Evolutionary conservation across 768 basidiomycete species (phyloP), one percentile per base, ranked within the genome.

Genomic region (Amanita jacksonii): DNA sequence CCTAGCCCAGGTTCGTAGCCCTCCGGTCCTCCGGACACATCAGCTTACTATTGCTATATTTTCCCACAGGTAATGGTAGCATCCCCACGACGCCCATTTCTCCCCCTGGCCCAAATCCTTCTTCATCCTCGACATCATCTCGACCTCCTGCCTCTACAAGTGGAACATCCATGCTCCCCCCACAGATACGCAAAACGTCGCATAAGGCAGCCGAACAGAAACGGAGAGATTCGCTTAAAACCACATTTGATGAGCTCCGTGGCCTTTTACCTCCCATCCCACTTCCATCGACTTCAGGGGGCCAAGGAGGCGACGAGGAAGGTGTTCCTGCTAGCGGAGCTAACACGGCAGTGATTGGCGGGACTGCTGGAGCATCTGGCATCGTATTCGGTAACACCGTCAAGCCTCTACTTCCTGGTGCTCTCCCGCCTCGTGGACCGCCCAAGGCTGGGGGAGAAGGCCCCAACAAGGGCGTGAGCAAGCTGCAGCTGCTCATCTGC

Each of bases 131-230:
- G 2, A 15, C 36, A 16, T 15, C n/a, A n/a, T n/a, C n/a, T n/a
- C n/a, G n/a, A n/a, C n/a, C n/a, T n/a, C n/a, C 33, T 22, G 4
- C 44, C 12, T 31, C n/a, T n/a, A n/a, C n/a, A n/a, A n/a, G n/a
- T n/a, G n/a, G n/a, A n/a, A n/a, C 27, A 28, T 37, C 43, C 13
- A 30, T 28, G 15, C 15, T 25, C 61, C 62, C 32, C 25, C 63
- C 62, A 22, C 70, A 70, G 27, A 61, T 73, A 37, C 74, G 78
- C 47, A 89, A 88, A 60, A 82, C 81, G 22, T 87, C 87, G 5
- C 88, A 99, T 64, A 98, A 97, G 63, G 87, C 82, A 9, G 96
- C 96, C 4, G 96, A 99, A 62, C 96, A 99, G 61, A 92, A 93
- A 59, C 84, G 96, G 35, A 81, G 96, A 7, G 94, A 99, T 62